These are phyloP conservation scores for Cryptococcus sp. DNA, from an alignment of 1,284 basidiomycete species.

Conservation along the genomic window DNA sequence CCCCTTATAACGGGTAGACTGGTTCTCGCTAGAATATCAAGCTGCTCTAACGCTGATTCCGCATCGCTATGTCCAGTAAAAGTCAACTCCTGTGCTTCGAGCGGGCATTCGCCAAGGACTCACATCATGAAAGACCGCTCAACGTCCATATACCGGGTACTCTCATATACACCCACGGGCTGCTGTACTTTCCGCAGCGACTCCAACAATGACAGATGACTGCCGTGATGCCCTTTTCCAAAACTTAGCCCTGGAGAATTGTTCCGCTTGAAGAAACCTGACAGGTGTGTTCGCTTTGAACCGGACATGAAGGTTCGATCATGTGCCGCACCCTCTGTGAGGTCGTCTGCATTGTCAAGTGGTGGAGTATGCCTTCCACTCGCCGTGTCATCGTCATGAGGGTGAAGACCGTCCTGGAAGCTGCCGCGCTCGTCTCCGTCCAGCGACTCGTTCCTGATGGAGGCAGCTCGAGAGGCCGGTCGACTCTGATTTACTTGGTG, in stretches of 20 bases:
- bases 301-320: slow-evolving; percentile 10
- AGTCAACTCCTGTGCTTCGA: neutral
- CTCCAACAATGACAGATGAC: slow-evolving; percentile 44
- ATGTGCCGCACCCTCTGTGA: neutral
- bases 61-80: slow-evolving; percentile 48
- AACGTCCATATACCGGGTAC: slow-evolving; percentile 72
- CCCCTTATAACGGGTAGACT: slow-evolving; percentile 58
- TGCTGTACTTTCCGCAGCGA: slow-evolving; percentile 54
- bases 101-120: slow-evolving; percentile 14
- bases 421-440: slow-evolving; percentile 8
- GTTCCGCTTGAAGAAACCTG: slow-evolving; percentile 8
- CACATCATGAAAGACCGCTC: slow-evolving; percentile 58
- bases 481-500: slow-evolving; percentile 25
- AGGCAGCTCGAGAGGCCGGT: slow-evolving; percentile 28
- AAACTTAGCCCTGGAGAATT: slow-evolving; percentile 23
- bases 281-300: slow-evolving; percentile 16
- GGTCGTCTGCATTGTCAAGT: neutral
- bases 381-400: neutral
- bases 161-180: slow-evolving; percentile 79
- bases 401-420: slow-evolving; percentile 6
- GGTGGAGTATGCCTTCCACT: neutral
- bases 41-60: slow-evolving; percentile 59
- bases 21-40: slow-evolving; percentile 62
- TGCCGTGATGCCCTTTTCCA: slow-evolving; percentile 21
- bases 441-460: slow-evolving; percentile 22